Conservation (phyloP, 1,284 basidiomycete genomes). For the Sporisorium scitamineum region DNA sequence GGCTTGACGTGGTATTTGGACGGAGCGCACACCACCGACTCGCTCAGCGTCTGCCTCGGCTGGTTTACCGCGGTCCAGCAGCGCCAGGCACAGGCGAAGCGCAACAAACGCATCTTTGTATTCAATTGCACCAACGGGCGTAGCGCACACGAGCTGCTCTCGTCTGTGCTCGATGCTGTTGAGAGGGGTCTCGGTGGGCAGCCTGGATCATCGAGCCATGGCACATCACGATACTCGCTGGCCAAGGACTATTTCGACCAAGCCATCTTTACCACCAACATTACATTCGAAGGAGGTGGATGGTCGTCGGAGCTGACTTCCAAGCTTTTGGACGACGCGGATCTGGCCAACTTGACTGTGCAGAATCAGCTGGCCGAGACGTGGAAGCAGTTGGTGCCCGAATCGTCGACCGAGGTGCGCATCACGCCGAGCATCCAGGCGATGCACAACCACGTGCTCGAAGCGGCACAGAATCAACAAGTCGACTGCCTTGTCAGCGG, state of each 20-base stretch:
- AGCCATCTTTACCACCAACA: constrained; percentile 94
- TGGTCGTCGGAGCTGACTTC: constrained; percentile 77
- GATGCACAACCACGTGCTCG: constrained; percentile 71
- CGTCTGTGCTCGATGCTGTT: constrained; percentile 73
- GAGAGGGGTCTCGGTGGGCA: constrained; percentile 17
- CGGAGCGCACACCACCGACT: constrained; percentile 94
- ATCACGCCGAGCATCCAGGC: constrained; percentile 90
- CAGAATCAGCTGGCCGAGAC: constrained; percentile 59
- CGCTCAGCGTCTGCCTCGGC: constrained; percentile 83
- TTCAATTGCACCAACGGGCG: constrained; percentile 97
- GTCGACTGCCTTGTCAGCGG: constrained; percentile 85
- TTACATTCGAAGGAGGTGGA: constrained; percentile 87
- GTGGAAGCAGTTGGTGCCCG: constrained; percentile 50
- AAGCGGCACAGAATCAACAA: constrained; percentile 72
- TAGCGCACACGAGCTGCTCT: constrained; percentile 80
- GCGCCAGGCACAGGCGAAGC: constrained; percentile 8
- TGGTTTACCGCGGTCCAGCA: constrained; percentile 75
- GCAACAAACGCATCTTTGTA: constrained; percentile 77
- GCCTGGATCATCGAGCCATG: not conserved
- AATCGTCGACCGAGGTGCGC: constrained; percentile 70
- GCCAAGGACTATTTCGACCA: constrained; percentile 76
- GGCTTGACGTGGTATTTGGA: constrained; percentile 87
- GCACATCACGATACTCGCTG: constrained; percentile 4
- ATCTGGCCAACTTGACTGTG: constrained; percentile 56
- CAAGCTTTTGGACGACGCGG: constrained; percentile 53